Evolutionary conservation across 805 yeast species (phyloP), one percentile per base, ranked within the genome.

Genomic region (Cyberlindnera subsufficiens): DNA sequence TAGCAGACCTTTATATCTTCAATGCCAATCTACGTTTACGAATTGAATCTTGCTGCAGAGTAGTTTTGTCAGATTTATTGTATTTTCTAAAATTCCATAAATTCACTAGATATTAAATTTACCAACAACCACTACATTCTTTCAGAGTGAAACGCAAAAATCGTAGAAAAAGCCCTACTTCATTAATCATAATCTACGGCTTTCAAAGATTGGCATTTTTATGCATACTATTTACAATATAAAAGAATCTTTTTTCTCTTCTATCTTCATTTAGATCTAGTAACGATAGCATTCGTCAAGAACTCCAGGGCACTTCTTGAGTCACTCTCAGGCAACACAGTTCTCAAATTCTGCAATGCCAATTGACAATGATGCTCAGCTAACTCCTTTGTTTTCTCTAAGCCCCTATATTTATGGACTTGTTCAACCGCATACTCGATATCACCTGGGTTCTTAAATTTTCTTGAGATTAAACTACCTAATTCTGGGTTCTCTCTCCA

Each of bases 401-500:
- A 80, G 6, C 98, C 97, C 31, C 77, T 67, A 47, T 82, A 77
- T 49, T 73, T 72, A 38, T 71, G 69, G 10, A 93, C 98, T 7
- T 88, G 82, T 33, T 67, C 66, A 29, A 89, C 74, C 2, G 97
- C 95, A n/a, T 69, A 64, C 52, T 86, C 88, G 31, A 91, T 83
- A 61, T 93, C 99, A 5, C 95, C 96, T 2, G 80, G 78, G 44
- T 77, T 67, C 37, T 75, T 71, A 63, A 93, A 93, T 63, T 91
- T 88, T 46, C 98, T 77, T 19, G 78, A 79, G 53, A 93, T 89
- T 55, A 91, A 64, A 31, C 78, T 80, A 3, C 97, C 98, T 38
- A 93, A 71, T 44, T 82, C 84, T 0, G 96, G 95, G 55, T 78
- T 80, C 55, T 83, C 78, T 56, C 77, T 80, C 99, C 99, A 93